Evolutionary conservation across 176 grass and related monocot genomes (phyloP).

Genomic region (Triticum dicoccoides): DNA sequence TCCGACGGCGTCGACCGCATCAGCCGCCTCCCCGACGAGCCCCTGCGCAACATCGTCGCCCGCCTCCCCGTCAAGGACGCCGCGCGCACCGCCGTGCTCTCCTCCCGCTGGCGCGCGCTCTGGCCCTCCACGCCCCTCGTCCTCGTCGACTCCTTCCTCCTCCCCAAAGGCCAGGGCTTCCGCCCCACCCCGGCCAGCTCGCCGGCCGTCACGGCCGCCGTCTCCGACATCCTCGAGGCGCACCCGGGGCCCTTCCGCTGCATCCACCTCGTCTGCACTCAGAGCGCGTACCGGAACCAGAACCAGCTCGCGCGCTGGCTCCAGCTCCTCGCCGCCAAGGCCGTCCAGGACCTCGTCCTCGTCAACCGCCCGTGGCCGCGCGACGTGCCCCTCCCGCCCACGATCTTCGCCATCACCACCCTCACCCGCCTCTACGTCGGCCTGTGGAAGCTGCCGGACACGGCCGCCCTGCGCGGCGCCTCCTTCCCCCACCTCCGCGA

Average conservation of each 20-base stretch:
- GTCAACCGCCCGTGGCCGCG: conserved; percentile 6
- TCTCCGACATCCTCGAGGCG: background rate
- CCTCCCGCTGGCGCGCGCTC: background rate
- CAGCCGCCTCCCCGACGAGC: background rate
- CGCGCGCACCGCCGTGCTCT: background rate
- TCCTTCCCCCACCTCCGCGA: background rate
- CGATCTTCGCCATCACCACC: background rate
- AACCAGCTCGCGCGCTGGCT: background rate
- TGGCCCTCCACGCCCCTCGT: background rate
- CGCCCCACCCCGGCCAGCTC: background rate
- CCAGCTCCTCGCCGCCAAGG: conserved; percentile 1
- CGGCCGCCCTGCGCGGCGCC: background rate
- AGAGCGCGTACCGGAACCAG: background rate
- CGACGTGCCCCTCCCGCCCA: background rate
- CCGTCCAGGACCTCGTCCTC: background rate
- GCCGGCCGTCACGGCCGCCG: background rate
- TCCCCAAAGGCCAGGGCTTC: background rate
- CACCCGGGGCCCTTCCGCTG: background rate
- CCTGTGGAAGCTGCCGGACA: background rate
- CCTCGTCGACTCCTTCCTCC: background rate
- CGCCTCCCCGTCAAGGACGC: conserved; percentile 1
- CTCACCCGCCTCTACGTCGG: background rate
- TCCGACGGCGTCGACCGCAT: background rate
- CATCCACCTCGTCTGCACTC: too few relatives aligned
- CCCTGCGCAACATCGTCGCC: background rate